Percentiles rank a stretch among this genome's conserved stretches.
Evolutionary conservation across 768 basidiomycete species (phyloP).

Genomic region (Pulveroboletus sp.): DNA sequence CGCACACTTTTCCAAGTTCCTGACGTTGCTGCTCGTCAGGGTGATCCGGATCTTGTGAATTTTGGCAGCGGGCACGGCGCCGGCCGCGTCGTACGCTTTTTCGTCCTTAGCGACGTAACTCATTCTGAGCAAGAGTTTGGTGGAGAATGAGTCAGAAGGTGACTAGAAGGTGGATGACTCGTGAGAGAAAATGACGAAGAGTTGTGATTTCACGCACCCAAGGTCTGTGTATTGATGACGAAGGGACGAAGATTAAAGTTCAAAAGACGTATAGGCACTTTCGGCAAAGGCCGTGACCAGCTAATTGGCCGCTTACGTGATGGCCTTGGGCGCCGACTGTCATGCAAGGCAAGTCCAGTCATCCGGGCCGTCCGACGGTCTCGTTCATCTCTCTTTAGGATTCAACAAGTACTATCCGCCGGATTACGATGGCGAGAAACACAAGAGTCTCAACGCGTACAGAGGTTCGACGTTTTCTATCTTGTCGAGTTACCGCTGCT

Average conservation of each 20-base stretch:
- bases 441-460: constrained; percentile 68
- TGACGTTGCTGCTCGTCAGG: constrained; percentile 95
- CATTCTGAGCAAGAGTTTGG: constrained; percentile 48
- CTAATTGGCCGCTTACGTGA: constrained; percentile 8
- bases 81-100: constrained; percentile 95
- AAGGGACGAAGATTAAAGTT: constrained; percentile 36
- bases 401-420: constrained; percentile 82
- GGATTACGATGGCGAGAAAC: constrained; percentile 67
- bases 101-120: constrained; percentile 99
- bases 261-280: background rate
- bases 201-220: constrained; percentile 21
- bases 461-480: constrained; percentile 44
- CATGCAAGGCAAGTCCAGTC: constrained; percentile 41
- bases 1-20: constrained; percentile 97
- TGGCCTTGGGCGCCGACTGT: constrained; percentile 4
- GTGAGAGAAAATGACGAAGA: background rate
- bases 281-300: constrained; percentile 18
- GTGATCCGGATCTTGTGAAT: constrained; percentile 99
- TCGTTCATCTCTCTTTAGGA: constrained; percentile 35
- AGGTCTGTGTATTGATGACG: constrained; percentile 29
- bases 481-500: background rate
- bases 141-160: constrained; percentile 73
- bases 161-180: constrained; percentile 40
- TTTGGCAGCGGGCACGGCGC: constrained; percentile 84
- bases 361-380: background rate